phyloP scores from a whole-genome alignment of 2,329 filamentous ascomycete genomes.

The Bipolaris bicolor region DNA sequence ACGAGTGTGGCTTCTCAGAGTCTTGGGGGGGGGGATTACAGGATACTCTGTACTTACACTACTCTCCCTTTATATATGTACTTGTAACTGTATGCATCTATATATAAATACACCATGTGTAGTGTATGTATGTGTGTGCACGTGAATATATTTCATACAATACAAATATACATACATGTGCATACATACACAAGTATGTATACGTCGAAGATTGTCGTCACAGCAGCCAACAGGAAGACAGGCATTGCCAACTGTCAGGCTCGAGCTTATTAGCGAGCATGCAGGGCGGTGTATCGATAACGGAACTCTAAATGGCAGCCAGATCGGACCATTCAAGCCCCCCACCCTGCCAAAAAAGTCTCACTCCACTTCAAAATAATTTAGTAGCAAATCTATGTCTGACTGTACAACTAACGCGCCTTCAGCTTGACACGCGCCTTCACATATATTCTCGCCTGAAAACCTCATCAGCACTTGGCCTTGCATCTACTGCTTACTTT shows the following conservation, averaged over 20 bases:
- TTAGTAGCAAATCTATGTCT: conserved; percentile 8
- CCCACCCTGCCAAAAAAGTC: conserved; percentile 13
- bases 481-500: not conserved
- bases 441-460: not conserved
- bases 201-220: too few relatives aligned
- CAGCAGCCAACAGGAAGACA: conserved; percentile 8
- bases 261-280: conserved; percentile 13
- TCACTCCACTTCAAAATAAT: conserved; percentile 18
- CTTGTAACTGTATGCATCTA: too few relatives aligned
- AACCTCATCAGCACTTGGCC: conserved; percentile 7
- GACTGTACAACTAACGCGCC: conserved; percentile 13
- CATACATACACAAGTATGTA: too few relatives aligned
- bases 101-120: too few relatives aligned
- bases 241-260: conserved; percentile 1
- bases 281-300: conserved; percentile 17
- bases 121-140: too few relatives aligned
- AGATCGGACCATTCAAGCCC: conserved; percentile 3
- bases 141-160: too few relatives aligned
- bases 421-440: not conserved
- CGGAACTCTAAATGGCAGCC: conserved; percentile 2
- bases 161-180: too few relatives aligned
- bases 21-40: not conserved
- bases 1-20: not conserved
- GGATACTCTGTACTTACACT: not conserved
- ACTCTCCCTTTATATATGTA: too few relatives aligned